Evolutionary conservation across 2,329 filamentous ascomycete species (phyloP).

Genomic region (Aureobasidium subglaciale): DNA sequence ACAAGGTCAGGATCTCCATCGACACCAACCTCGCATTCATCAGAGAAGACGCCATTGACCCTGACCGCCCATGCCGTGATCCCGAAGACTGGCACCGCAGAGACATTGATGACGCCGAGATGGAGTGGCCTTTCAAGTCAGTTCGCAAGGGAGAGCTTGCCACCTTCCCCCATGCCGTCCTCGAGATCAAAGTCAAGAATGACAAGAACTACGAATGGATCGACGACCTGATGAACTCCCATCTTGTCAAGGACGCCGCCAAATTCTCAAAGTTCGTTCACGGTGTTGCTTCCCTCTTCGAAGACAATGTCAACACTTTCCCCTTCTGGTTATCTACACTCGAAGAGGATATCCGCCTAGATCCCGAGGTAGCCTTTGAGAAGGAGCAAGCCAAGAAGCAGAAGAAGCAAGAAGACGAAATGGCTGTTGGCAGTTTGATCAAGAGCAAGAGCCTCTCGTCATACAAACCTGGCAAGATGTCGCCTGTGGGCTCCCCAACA

Average conservation of each 20-base stretch:
- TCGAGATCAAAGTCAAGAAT: constrained; percentile 79
- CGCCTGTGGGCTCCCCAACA: constrained; percentile 61
- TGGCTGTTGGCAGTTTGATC: constrained; percentile 82
- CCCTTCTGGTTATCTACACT: constrained; percentile 94
- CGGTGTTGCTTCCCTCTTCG: constrained; percentile 83
- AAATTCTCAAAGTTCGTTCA: constrained; percentile 97
- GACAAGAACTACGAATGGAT: constrained; percentile 78
- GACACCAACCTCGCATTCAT: constrained; percentile 91
- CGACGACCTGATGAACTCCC: constrained; percentile 82
- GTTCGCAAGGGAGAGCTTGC: constrained; percentile 88
- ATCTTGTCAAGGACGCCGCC: constrained; percentile 82
- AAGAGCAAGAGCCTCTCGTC: constrained; percentile 29
- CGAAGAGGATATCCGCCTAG: constrained; percentile 87
- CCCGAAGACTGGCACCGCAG: constrained; percentile 82
- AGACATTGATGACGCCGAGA: constrained; percentile 75
- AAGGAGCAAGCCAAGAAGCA: constrained; percentile 81
- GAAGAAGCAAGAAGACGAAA: constrained; percentile 75
- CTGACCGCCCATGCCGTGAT: constrained; percentile 78
- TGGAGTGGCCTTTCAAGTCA: constrained; percentile 80
- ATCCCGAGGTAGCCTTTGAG: constrained; percentile 83
- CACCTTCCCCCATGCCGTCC: constrained; percentile 80
- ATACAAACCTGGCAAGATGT: constrained; percentile 37
- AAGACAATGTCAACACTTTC: constrained; percentile 88
- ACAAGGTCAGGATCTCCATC: constrained; percentile 83
- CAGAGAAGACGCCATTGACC: constrained; percentile 65